These are phyloP conservation scores for Astrocystis sublimbata DNA, from an alignment of 495 filamentous ascomycete genomes.

Conservation along the genomic window DNA sequence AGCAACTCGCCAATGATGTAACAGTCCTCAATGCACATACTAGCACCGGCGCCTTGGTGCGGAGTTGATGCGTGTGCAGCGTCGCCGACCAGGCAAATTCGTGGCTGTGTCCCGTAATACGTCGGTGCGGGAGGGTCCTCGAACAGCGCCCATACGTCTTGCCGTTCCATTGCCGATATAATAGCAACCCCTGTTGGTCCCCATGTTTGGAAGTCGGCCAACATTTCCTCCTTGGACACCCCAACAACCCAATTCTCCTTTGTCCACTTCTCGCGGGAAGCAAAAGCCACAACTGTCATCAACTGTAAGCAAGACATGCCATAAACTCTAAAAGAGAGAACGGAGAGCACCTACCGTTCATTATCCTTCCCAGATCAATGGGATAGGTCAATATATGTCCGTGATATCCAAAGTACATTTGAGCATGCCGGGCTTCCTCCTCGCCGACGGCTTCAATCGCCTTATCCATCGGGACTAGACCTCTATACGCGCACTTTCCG, in stretches of 20 bases:
- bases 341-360: constrained; percentile 52
- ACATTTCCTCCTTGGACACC: constrained; percentile 57
- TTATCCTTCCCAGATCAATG: constrained; percentile 61
- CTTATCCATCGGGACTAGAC: constrained; percentile 55
- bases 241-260: constrained; percentile 60
- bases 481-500: constrained; percentile 56
- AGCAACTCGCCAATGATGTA: constrained; percentile 60
- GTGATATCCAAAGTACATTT: constrained; percentile 59
- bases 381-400: constrained; percentile 66
- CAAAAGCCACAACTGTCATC: constrained; percentile 30
- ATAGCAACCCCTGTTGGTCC: constrained; percentile 45
- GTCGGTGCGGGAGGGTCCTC: constrained; percentile 60
- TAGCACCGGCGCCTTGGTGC: constrained; percentile 69
- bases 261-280: constrained; percentile 36
- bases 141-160: constrained; percentile 62
- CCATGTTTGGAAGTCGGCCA: constrained; percentile 56
- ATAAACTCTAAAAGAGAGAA: neutral
- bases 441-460: constrained; percentile 57
- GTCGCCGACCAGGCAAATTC: constrained; percentile 64
- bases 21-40: constrained; percentile 69
- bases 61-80: constrained; percentile 71
- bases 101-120: constrained; percentile 41
- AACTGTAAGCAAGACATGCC: neutral
- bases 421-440: constrained; percentile 53
- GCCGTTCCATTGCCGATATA: constrained; percentile 27